phyloP scores from a whole-genome alignment of 495 filamentous ascomycete species.

The Aspergillus incahuasiensis region DNA sequence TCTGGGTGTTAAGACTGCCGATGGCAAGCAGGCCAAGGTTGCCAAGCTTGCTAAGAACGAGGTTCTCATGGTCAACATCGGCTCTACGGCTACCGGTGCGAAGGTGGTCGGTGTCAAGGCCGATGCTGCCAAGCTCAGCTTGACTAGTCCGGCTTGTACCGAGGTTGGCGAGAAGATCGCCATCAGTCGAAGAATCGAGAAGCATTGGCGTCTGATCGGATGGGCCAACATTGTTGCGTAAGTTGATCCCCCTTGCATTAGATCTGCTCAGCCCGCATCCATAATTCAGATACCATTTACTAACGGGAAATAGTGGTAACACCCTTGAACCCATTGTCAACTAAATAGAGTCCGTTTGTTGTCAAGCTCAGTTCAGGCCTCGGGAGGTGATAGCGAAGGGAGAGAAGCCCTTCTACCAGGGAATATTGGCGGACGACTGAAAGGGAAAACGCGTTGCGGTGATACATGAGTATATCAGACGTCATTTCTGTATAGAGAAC shows the following conservation, averaged over 20 bases:
- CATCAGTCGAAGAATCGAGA: slow-evolving; percentile 91
- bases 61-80: slow-evolving; percentile 98
- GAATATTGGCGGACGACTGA: slow-evolving; percentile 8
- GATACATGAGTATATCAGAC: slow-evolving; percentile 30
- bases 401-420: slow-evolving; percentile 8
- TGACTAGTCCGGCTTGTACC: slow-evolving; percentile 89
- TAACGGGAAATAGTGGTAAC: slow-evolving; percentile 39
- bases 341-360: slow-evolving; percentile 24
- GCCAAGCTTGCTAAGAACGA: slow-evolving; percentile 96
- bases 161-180: slow-evolving; percentile 97
- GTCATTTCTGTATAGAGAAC: slow-evolving; percentile 29
- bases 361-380: slow-evolving; percentile 12
- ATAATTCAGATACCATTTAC: slow-evolving; percentile 11
- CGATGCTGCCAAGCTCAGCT: slow-evolving; percentile 84
- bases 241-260: slow-evolving; percentile 27
- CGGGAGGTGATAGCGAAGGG: slow-evolving; percentile 9
- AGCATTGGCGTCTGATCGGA: slow-evolving; percentile 98
- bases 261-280: background rate
- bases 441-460: slow-evolving; percentile 25
- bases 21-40: slow-evolving; percentile 99
- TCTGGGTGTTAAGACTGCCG: slow-evolving; percentile 93
- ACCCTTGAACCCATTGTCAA: slow-evolving; percentile 50
- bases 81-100: slow-evolving; percentile 89
- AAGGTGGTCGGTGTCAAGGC: slow-evolving; percentile 96
- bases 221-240: slow-evolving; percentile 88